A percentile compares a stretch with the other conserved stretches of the same genome.
These are phyloP conservation scores for Geotrichum carabidarum DNA, from an alignment of 1,139 yeast species.

Conservation along the genomic window DNA sequence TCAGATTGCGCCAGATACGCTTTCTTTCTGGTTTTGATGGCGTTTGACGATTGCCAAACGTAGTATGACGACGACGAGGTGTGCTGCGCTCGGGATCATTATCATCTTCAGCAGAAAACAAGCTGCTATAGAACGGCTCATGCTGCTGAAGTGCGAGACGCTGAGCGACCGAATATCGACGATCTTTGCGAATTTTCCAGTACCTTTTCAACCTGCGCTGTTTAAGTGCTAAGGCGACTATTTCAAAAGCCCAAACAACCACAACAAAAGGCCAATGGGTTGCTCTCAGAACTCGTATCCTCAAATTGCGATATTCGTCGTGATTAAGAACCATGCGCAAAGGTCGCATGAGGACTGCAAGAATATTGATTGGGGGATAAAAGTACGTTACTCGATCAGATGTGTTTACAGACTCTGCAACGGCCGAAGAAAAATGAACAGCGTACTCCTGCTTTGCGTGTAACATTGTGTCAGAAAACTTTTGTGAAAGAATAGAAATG, in stretches of 20 bases:
- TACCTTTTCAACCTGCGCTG: slow-evolving; percentile 3
- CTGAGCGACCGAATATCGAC: slow-evolving; percentile 9
- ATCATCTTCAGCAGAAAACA: background rate
- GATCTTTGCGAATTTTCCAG: slow-evolving; percentile 9
- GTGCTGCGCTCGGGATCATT: background rate
- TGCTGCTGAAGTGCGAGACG: slow-evolving; percentile 1
- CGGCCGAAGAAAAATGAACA: slow-evolving; percentile 32
- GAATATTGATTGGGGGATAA: slow-evolving; percentile 36
- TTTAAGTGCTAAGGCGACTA: slow-evolving; percentile 1
- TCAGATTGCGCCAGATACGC: too few species aligned
- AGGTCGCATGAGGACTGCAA: slow-evolving; percentile 33
- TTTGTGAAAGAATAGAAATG: slow-evolving; percentile 35
- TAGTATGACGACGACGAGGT: too few species aligned
- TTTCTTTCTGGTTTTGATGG: too few species aligned
- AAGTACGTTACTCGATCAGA: slow-evolving; percentile 35
- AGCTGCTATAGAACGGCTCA: background rate
- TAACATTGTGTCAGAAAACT: slow-evolving; percentile 33
- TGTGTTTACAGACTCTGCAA: slow-evolving; percentile 33
- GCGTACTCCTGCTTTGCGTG: slow-evolving; percentile 35
- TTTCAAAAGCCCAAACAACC: slow-evolving; percentile 29
- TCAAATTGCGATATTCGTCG: slow-evolving; percentile 28
- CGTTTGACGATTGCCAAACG: too few species aligned
- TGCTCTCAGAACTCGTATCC: slow-evolving; percentile 29
- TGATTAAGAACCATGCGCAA: slow-evolving; percentile 29
- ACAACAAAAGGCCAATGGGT: slow-evolving; percentile 35